Base-by-base conservation (phyloP, 768 basidiomycete species). In the Mycena albidolilacea region DNA sequence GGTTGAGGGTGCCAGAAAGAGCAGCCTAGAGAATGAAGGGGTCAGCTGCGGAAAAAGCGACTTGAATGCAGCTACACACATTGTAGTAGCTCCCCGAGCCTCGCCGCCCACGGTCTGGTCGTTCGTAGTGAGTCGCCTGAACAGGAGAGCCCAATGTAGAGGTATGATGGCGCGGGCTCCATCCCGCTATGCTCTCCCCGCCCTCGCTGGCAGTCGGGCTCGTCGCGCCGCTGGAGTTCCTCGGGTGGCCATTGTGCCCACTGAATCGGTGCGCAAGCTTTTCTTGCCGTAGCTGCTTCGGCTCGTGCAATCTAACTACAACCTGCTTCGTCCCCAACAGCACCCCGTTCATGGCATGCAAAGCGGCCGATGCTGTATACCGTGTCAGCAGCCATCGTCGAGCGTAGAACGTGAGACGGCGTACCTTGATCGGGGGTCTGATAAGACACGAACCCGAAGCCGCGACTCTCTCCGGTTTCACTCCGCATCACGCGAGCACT, bases 401-500 rank as follows among this genome's bases (percentile, higher is more conserved):
- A 17, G 0, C 21, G 35, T 57, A 30, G 37, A 23, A 55, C 14
- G 38, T 19, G 23, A 61, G 52, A 11, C 64, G 8, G 37, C 72
- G 64, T 72, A 93, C 95, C 95, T 88, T 96, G 93, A 74, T 93
- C 91, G 23, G 95, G 93, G 10, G 90, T 88, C 79, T 95, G 93
- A 82, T 85, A 97, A 3, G 94, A 95, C 54, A 97, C 96, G 78
- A 97, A 97, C 38, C 96, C 96, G 79, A 97, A 97, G 11, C 96
- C 93, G 75, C 94, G 91, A 82, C 93, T 92, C 63, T 92, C 91
- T 43, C 94, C 93, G 70, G 73, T 82, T 78, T 97, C 95, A 76
- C 94, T 95, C 30, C 94, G 90, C 96, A 97, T 97, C 52, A 97
- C 95, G 70, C 96, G 92, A 57, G 96, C 96, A 83, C 95, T 95